Conservation (phyloP, 257 asterid genomes). For the Thymus quinquecostatus region DNA sequence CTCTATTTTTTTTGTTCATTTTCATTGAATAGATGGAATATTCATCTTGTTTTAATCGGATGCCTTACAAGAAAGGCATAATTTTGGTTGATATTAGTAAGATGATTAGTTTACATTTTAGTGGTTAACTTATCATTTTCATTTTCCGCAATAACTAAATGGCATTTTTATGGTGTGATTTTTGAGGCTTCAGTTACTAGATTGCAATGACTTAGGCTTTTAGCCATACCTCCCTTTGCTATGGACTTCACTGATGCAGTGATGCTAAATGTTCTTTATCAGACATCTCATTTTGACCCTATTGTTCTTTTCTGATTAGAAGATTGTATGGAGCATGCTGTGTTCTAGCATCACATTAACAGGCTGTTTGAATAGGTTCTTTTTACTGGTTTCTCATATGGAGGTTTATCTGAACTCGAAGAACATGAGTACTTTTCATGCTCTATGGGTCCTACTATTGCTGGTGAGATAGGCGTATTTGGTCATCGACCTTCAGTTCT, state of each 20-base stretch:
- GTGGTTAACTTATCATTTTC: background rate
- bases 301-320: background rate
- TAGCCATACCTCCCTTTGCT: background rate
- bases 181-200: conserved; percentile 14
- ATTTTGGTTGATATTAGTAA: background rate
- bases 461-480: conserved; percentile 97
- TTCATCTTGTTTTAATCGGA: background rate
- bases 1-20: background rate
- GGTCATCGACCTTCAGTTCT: conserved; percentile 93
- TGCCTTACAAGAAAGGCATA: background rate
- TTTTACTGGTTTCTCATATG: conserved; percentile 91
- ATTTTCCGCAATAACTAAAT: background rate
- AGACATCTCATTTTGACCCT: background rate
- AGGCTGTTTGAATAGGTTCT: conserved; percentile 70
- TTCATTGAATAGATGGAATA: background rate
- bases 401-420: conserved; percentile 93
- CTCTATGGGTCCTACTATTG: conserved; percentile 96
- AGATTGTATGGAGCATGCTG: conserved; percentile 16
- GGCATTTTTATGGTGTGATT: background rate
- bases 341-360: conserved; percentile 42
- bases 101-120: background rate
- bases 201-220: background rate
- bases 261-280: background rate
- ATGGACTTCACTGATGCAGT: background rate
- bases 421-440: conserved; percentile 86